Evolutionary conservation across 495 filamentous ascomycete genomes (phyloP), one percentile per base, ranked within the genome.

Genomic region (Penicillium cosmopolitanum): DNA sequence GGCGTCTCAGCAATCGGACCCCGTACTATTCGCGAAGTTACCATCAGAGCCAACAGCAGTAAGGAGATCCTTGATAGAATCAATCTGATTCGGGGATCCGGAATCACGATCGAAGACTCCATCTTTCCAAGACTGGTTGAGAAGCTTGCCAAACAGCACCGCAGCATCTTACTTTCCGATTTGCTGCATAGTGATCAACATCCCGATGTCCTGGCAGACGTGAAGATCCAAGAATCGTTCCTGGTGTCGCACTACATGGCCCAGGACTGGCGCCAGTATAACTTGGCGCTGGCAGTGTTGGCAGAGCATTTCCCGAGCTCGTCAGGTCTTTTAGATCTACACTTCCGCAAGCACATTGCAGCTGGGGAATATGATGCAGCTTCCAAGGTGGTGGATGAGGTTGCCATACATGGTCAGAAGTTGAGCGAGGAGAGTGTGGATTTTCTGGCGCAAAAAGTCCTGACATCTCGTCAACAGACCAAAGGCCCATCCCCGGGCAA

Each of bases 151-250:
- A 61, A 58, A 6, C 75, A 84, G 54, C 77, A 82, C 6, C 81
- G 87, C 13, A 72, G 76, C 1, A 78, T 84, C 5, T 70, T 88
- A 50, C 76, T 93, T 11, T 69, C 80, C 12, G 78, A 82, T 56
- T 65, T 96, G 3, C 65, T 94, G 2, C 63, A 78, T 21, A 87
- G 84, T 51, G 90, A 94, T 64, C 85, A 91, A 46, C 90, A 95
- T 69, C 89, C 89, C 0, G 89, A 92, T 58, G 78, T 83, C 5
- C 84, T 90, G 23, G 89, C 91, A 54, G 86, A 96, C 68, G 48
- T 50, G 1, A 42, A 74, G 1, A 62, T 86, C 3, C 89, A 90
- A 64, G 82, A 87, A 62, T 70, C 69, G 6, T 70, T 89, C 8
- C 71, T 90, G 9, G 50, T 73, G 2, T 74, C 73, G 13, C 84